Base-by-base conservation (phyloP, 169 alveolate genomes). In the Perkinsus olseni region DNA sequence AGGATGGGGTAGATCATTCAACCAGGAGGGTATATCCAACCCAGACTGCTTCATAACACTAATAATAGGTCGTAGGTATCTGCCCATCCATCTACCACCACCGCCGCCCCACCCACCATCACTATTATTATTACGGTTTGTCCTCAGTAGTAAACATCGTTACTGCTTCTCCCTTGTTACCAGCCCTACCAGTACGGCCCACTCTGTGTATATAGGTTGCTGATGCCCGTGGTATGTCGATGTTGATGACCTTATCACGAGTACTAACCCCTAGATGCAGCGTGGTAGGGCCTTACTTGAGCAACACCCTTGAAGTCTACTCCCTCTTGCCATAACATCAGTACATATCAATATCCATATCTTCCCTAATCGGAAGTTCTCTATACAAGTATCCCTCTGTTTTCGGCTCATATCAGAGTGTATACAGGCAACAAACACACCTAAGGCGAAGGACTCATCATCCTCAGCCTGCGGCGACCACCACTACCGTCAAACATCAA, bases 101-200 rank as follows among this genome's bases (percentile, higher is more conserved):
- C 62, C 17, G 62, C n/a, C n/a, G n/a, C n/a, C n/a, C n/a, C n/a
- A n/a, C n/a, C n/a, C 17, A 10, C 17, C 6, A 45, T 45, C 6
- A 6, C 6, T 45, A 45, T 45, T 17, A 45, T 45, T 45, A 91
- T 82, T 95, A 94, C 91, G 96, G 96, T 38, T 95, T 95, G 93
- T 98, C 99, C 45, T 96, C 97, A 92, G 96, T 96, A 38, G 98
- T 97, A 91, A 95, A 96, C 82, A 97, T 95, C 37, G 99, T 98
- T 50, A 96, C 95, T n/a, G 99, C 99, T 74, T 92, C 93, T 21
- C 98, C 98, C 74, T 93, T 91, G 94, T 96, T 96, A 0, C 98
- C 98, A 0, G 98, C 98, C 93, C 99, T 95, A 6, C 99, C 99
- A 39, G 98, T 96, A 93, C 99, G 96, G 0, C 99, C 99, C 10